These are phyloP conservation scores for Claviceps maximensis DNA, from an alignment of 2,329 filamentous ascomycete genomes.

Conservation along the genomic window DNA sequence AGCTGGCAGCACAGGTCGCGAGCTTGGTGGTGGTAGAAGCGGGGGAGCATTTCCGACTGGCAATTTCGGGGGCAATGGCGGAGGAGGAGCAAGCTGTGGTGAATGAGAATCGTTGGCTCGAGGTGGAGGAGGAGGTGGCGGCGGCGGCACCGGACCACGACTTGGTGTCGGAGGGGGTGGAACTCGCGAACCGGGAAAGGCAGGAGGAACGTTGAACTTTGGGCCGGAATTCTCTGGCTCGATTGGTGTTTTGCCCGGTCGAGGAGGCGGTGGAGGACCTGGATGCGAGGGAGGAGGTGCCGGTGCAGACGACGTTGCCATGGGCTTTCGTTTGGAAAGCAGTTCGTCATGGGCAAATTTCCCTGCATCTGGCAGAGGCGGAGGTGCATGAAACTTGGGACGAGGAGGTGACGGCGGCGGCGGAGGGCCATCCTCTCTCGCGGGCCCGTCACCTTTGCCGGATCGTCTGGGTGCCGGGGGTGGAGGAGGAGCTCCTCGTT, in stretches of 20 bases:
- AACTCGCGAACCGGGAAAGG: slow-evolving; percentile 57
- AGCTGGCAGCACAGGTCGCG: slow-evolving; percentile 39
- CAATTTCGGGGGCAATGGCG: slow-evolving; percentile 35
- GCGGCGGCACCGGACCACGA: slow-evolving; percentile 54
- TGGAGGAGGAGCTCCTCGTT: slow-evolving; percentile 17
- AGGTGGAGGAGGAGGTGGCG: slow-evolving; percentile 32
- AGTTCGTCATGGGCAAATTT: slow-evolving; percentile 55
- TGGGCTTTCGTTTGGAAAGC: slow-evolving; percentile 14
- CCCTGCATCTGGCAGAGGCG: slow-evolving; percentile 78
- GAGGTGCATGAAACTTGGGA: slow-evolving; percentile 69
- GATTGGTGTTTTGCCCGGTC: slow-evolving; percentile 55
- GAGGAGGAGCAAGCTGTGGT: slow-evolving; percentile 25
- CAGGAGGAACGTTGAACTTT: slow-evolving; percentile 66
- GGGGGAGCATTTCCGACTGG: slow-evolving; percentile 32
- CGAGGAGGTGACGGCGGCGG: slow-evolving; percentile 45
- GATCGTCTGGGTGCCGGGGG: slow-evolving; percentile 43
- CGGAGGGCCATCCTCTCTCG: slow-evolving; percentile 56
- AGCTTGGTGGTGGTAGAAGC: slow-evolving; percentile 35
- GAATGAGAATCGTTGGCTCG: slow-evolving; percentile 19
- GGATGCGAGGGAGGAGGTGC: slow-evolving; percentile 6
- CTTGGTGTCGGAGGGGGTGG: slow-evolving; percentile 69
- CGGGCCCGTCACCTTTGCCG: slow-evolving; percentile 43
- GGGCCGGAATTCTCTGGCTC: slow-evolving; percentile 43
- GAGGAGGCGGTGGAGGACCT: slow-evolving; percentile 23
- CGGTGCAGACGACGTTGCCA: slow-evolving; percentile 6